These are phyloP conservation scores for Diaporthe amygdali DNA, from an alignment of 2,329 filamentous ascomycete genomes.

Conservation along the genomic window DNA sequence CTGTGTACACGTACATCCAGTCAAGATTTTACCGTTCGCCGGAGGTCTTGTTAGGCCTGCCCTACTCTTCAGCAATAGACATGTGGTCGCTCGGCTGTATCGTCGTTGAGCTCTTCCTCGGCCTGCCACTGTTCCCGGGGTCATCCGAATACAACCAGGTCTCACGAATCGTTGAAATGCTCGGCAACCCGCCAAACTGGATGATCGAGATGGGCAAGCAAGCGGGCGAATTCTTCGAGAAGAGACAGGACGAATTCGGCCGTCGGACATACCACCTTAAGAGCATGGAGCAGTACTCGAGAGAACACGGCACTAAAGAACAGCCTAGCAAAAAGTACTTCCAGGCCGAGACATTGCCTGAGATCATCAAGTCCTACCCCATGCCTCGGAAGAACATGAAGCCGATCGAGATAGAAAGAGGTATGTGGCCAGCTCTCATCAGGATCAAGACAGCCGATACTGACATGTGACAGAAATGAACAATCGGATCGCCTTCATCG, in stretches of 20 bases:
- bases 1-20: conserved; percentile 98
- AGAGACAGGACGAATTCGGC: conserved; percentile 87
- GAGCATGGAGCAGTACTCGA: conserved; percentile 96
- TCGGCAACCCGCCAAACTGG: conserved; percentile 95
- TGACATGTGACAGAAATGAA: conserved; percentile 80
- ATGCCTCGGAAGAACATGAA: conserved; percentile 99
- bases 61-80: conserved; percentile 97
- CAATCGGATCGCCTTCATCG: conserved; percentile 95
- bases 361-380: conserved; percentile 96
- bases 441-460: background rate
- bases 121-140: conserved; percentile 91
- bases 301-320: conserved; percentile 95
- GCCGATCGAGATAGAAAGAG: conserved; percentile 92
- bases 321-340: conserved; percentile 99
- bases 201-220: conserved; percentile 99
- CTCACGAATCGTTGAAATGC: conserved; percentile 96
- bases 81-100: conserved; percentile 99
- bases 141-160: conserved; percentile 99
- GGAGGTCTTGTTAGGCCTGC: conserved; percentile 91
- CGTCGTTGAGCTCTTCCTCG: conserved; percentile 95
- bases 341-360: conserved; percentile 88
- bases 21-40: conserved; percentile 97
- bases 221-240: conserved; percentile 96
- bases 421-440: conserved; percentile 54
- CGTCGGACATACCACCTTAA: conserved; percentile 90